phyloP scores from a whole-genome alignment of 2,329 filamentous ascomycete species.

The Mycocentrospora acerina region DNA sequence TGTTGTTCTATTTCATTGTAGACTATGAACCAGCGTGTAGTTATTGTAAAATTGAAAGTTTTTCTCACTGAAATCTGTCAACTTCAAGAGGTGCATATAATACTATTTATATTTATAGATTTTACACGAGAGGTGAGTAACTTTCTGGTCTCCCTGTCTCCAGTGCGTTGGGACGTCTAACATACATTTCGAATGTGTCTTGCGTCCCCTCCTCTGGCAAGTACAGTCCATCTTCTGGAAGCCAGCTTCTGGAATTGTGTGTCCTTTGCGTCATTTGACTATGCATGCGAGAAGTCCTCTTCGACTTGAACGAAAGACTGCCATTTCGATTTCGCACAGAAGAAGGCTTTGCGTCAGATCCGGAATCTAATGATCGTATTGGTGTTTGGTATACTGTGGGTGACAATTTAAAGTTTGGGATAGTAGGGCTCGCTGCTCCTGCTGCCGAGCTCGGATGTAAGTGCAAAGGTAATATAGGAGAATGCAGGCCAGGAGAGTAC shows the following conservation, averaged over 20 bases:
- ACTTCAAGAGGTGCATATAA: too few relatives aligned
- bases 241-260: slow-evolving; percentile 22
- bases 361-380: neutral
- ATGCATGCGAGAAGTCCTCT: too few relatives aligned
- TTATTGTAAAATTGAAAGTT: too few relatives aligned
- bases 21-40: too few relatives aligned
- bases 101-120: too few relatives aligned
- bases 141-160: slow-evolving; percentile 23
- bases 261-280: slow-evolving; percentile 11
- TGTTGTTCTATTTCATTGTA: too few relatives aligned
- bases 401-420: slow-evolving; percentile 18
- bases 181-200: slow-evolving; percentile 19
- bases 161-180: slow-evolving; percentile 12
- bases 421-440: slow-evolving; percentile 13
- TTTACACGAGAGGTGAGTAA: slow-evolving; percentile 23
- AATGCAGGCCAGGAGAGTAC: slow-evolving; percentile 13
- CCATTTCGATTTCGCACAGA: too few relatives aligned
- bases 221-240: slow-evolving; percentile 26
- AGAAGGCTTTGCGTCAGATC: too few relatives aligned
- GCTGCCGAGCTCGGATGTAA: slow-evolving; percentile 21
- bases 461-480: slow-evolving; percentile 10
- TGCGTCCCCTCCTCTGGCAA: slow-evolving; percentile 21
- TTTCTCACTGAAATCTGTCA: too few relatives aligned
- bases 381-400: slow-evolving; percentile 25
- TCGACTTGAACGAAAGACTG: too few relatives aligned